A percentile compares a stretch with the other conserved stretches of the same genome.
These are phyloP conservation scores for Tetrapyrgos nigripes DNA, from an alignment of 1,284 basidiomycete genomes.

Conservation along the genomic window DNA sequence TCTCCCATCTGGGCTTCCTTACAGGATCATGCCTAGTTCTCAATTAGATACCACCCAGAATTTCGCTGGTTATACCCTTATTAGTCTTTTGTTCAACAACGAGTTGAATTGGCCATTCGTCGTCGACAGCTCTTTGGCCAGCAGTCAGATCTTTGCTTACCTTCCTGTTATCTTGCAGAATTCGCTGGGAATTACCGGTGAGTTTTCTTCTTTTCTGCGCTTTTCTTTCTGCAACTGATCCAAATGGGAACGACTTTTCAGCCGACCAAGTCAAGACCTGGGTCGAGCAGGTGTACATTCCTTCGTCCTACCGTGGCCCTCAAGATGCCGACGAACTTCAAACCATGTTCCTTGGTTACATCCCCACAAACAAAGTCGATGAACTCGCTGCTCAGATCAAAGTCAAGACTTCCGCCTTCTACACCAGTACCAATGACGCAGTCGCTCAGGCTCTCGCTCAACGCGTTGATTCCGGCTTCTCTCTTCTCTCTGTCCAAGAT, in stretches of 20 bases:
- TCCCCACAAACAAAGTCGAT: constrained; percentile 55
- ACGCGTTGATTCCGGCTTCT: constrained; percentile 65
- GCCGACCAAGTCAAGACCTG: constrained; percentile 56
- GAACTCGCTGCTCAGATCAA: constrained; percentile 62
- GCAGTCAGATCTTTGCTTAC: constrained; percentile 69
- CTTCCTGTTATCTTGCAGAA: constrained; percentile 56
- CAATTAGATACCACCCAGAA: constrained; percentile 32
- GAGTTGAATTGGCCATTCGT: constrained; percentile 72
- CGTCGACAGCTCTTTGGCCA: constrained; percentile 48
- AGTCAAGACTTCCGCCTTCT: constrained; percentile 62
- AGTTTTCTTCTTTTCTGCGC: constrained; percentile 23
- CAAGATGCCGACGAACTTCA: constrained; percentile 53
- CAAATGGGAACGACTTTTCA: constrained; percentile 15
- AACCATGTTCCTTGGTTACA: constrained; percentile 68
- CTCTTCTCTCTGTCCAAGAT: constrained; percentile 53
- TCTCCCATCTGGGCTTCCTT: constrained; percentile 66
- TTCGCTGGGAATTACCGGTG: constrained; percentile 56
- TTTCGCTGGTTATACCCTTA: constrained; percentile 47
- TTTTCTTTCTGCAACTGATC: background rate
- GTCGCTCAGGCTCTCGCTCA: constrained; percentile 57
- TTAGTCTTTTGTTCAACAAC: constrained; percentile 64
- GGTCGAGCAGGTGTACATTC: constrained; percentile 65
- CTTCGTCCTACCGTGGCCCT: constrained; percentile 53
- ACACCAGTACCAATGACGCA: constrained; percentile 48
- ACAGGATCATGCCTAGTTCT: constrained; percentile 59